phyloP scores from a whole-genome alignment of 164 flowering plant species.

The Macadamia tetraphylla region DNA sequence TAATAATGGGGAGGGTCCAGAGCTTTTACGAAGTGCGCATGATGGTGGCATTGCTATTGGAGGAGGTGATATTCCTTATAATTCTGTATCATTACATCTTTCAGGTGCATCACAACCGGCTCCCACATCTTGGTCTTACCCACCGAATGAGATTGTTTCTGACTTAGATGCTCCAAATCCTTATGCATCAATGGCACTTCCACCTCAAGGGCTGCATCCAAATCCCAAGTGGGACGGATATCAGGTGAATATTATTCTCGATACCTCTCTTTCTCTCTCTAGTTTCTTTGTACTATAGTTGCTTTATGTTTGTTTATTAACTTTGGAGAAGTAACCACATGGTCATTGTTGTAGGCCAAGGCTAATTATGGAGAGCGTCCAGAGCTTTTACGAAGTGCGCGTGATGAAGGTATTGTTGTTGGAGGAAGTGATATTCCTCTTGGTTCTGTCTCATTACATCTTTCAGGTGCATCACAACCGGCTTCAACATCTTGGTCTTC shows the following conservation, averaged over 20 bases:
- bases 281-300: too few species aligned
- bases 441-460: slow-evolving; percentile 38
- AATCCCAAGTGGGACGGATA: slow-evolving; percentile 56
- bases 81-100: slow-evolving; percentile 36
- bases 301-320: too few species aligned
- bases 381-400: too few species aligned
- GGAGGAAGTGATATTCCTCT: slow-evolving; percentile 38
- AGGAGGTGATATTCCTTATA: slow-evolving; percentile 38
- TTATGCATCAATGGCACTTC: slow-evolving; percentile 40
- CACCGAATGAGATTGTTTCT: slow-evolving; percentile 43
- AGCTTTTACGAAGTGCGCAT: too few species aligned
- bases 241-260: slow-evolving; percentile 42
- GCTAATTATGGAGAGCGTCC: too few species aligned
- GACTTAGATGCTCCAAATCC: slow-evolving; percentile 16
- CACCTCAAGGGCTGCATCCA: slow-evolving; percentile 47
- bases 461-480: slow-evolving; percentile 32
- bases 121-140: slow-evolving; percentile 52
- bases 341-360: too few species aligned
- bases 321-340: too few species aligned
- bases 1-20: too few species aligned
- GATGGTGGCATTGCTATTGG: slow-evolving; percentile 19
- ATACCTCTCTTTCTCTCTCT: too few species aligned
- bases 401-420: slow-evolving; percentile 11
- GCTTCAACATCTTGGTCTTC: slow-evolving; percentile 51
- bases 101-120: slow-evolving; percentile 32